phyloP scores from a whole-genome alignment of 225 moss, liverwort and hornwort species.

The Sphagnum tenellum region DNA sequence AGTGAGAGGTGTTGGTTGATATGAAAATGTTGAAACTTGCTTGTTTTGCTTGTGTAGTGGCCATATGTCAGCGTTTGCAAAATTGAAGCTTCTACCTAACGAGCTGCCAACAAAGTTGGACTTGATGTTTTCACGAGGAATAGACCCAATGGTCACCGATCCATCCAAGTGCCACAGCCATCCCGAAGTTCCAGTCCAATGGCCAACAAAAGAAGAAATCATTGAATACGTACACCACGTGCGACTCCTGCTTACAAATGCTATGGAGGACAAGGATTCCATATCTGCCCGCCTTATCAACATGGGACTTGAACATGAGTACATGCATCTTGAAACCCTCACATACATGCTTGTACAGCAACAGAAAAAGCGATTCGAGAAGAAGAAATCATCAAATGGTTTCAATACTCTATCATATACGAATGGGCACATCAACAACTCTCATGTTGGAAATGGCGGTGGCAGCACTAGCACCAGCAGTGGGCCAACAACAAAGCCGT shows the following conservation, averaged over 20 bases:
- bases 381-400: constrained; percentile 18
- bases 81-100: constrained; percentile 44
- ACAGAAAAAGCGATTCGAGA: constrained; percentile 56
- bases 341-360: constrained; percentile 79
- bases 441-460: not conserved
- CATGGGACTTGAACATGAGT: constrained; percentile 68
- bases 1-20: too few species aligned
- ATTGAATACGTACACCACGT: constrained; percentile 29
- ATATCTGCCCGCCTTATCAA: constrained; percentile 11
- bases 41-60: constrained; percentile 29
- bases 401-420: not conserved
- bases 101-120: constrained; percentile 29
- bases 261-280: constrained; percentile 12
- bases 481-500: not conserved
- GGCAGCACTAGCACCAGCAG: not conserved
- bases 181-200: constrained; percentile 54
- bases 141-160: constrained; percentile 63
- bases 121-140: constrained; percentile 77
- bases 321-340: constrained; percentile 84
- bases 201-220: constrained; percentile 49
- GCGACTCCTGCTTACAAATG: constrained; percentile 19
- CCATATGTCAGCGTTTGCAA: constrained; percentile 64
- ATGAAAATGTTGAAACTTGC: not conserved
- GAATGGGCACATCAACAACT: not conserved
- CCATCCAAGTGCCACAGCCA: constrained; percentile 72